Evolutionary conservation across 805 yeast species (phyloP).

Genomic region (Candida mattraensis): DNA sequence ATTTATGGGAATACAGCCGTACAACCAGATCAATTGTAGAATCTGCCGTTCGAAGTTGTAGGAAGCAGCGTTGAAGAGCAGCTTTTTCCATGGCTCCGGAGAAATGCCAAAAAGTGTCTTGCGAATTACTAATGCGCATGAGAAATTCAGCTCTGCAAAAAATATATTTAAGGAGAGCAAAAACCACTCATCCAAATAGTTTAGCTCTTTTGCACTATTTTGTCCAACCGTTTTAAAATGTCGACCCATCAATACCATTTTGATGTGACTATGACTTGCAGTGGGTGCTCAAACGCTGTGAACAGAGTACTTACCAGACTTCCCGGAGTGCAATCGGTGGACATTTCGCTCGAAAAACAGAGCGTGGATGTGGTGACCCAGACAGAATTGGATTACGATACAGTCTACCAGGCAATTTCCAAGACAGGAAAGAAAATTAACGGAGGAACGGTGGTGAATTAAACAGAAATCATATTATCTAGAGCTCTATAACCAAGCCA

Average conservation of each 20-base stretch:
- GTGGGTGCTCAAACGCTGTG: conserved; percentile 87
- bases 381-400: conserved; percentile 60
- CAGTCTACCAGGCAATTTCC: conserved; percentile 74
- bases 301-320: conserved; percentile 68
- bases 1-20: conserved; percentile 11
- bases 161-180: conserved; percentile 1
- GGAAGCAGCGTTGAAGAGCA: conserved; percentile 5
- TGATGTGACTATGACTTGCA: conserved; percentile 82
- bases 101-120: background rate
- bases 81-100: background rate
- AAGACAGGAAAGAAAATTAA: conserved; percentile 89
- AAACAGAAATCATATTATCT: background rate
- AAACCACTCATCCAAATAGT: background rate
- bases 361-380: conserved; percentile 73
- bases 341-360: conserved; percentile 78
- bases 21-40: conserved; percentile 9
- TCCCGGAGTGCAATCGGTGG: conserved; percentile 71
- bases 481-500: conserved; percentile 18
- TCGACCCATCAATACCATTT: conserved; percentile 67
- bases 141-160: no score
- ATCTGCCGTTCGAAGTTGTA: conserved; percentile 2
- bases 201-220: background rate
- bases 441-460: conserved; percentile 53
- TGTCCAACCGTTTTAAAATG: conserved; percentile 31
- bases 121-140: no score